Base-by-base conservation (phyloP, 495 filamentous ascomycete species). In the Bombardia bombarda region DNA sequence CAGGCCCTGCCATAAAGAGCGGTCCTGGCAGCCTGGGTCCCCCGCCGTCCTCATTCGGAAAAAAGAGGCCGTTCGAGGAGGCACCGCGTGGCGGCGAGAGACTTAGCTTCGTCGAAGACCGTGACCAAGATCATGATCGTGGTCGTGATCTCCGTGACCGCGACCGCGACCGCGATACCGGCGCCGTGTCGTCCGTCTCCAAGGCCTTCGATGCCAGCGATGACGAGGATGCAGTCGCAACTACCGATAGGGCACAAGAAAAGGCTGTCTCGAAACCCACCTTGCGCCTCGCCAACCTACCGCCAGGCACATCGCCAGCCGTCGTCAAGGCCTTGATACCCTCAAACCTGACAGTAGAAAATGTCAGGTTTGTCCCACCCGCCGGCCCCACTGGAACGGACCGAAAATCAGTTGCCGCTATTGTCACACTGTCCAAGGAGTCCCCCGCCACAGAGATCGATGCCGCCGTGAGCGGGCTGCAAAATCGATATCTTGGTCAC, bases 361-460 rank as follows among this genome's bases (percentile, higher is more conserved):
- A 75, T 31, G 82, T 96, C 24, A 80, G 84, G 46, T 76, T 94
- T 33, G 58, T 88, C n/a, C 58, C 69, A 1, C 50, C 67, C 37
- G 49, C 63, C 5, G 57, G 51, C 5, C 55, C 74, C 1, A 56
- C 48, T 38, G 65, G 70, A 4, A 74, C 77, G 0, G 84, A 93
- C 35, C 77, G 88, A 34, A 87, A 82, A 56, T 87, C 87, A 1
- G 73, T 80, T 31, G 73, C 86, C 7, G 90, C 89, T 4, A 88
- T 97, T 56, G 82, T 92, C 20, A 92, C 84, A 0, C 66, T 97
- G 17, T 82, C 84, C 2, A 83, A 83, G 54, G 90, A 95, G 42
- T 90, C 90, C 0, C 79, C 88, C 0, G 82, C 82, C 5, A 82
- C 80, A 25, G 87, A 95, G 37, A 93, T 97, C 21, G 90, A 97